Evolutionary conservation across 2,329 filamentous ascomycete species (phyloP), one percentile per base, ranked within the genome.

Genomic region (Pyricularia grisea): DNA sequence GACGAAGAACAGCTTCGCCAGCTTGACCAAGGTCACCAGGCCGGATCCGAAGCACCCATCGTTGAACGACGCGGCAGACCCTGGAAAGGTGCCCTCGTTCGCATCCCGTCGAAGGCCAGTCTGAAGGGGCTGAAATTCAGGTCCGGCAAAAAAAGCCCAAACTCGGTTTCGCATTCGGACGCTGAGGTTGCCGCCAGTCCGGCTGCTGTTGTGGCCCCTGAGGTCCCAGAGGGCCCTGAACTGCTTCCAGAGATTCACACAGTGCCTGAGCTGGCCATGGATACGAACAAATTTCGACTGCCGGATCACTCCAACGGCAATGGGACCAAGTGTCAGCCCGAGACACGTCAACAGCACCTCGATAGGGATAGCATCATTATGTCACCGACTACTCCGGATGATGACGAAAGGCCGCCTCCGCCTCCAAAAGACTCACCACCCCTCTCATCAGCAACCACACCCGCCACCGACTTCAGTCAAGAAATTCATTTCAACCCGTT

Each of bases 271-370:
- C 74, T 88, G 77, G 85, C 85, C 72, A 88, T 90, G 84, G 90
- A 93, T 79, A 89, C 87, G 69, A 85, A 90, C 76, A 92, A 93
- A 78, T 93, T 92, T 76, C 86, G 88, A 64, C 80, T 92, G 76
- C 90, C 90, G 69, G 90, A 93, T 78, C 86, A 89, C 76, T 85
- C 82, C 68, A 89, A 88, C 79, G 84, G 87, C 78, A 86, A 92
- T 82, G 87, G 88, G 79, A 84, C 88, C 76, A 89, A 90, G 76
- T 84, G 83, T 60, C 86, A 87, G 71, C 79, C 83, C 36, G 84
- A 87, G 55, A 87, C 82, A 63, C 84, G 84, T 69, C 82, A 82
- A 72, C 85, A 88, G 72, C 87, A 89, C 71, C 77, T 89, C 69
- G 83, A 87, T 67, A 82, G 84, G 70, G 67, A 66, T 7, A 28